Base-by-base conservation (phyloP, 75 land plant species). In the Isoetes taiwanensis region DNA sequence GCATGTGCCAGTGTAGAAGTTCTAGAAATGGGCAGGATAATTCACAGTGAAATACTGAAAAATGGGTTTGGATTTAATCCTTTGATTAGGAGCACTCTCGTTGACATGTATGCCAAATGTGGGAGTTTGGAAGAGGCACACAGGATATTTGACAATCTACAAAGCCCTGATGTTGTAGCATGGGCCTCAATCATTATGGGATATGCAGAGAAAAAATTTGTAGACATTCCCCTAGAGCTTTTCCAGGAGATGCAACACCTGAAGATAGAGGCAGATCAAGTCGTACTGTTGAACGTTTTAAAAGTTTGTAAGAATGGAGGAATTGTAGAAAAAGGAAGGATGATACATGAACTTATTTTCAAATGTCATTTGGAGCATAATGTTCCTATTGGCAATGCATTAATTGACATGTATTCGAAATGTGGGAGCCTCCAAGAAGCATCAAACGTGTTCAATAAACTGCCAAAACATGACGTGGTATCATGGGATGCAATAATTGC, bases 401-500 rank as follows among this genome's bases (percentile, higher is more conserved):
- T 58, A 52, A 20, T 58, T 23, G 16, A 20, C 19, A 52, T 30
- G 10, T 58, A 20, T 48, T 24, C 59, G 58, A 19, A 53, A 52
- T 37, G 40, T 24, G 61, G 61, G 1, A 10, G 19, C 24, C 20
- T 58, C 28, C 52, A 58, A 21, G 14, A 39, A 11, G 58, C 61
- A 5, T 10, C 27, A 52, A 11, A 58, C 2, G 52, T 58, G 0
- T 61, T 61, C 23, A 17, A 61, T 31, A 2, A 21, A 11, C 28
- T 61, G 63, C 63, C 30, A n/a, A 10, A 28, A 25, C 31, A 28
- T 14, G 19, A 59, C 30, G 63, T 56, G 30, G 32, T 57, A 17
- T 61, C 63, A 24, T 61, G 63, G 63, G 52, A 35, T 53, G 29
- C 63, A 14, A 52, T 61, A 21, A 17, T 61, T 53, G 19, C 59